Conservation (phyloP, 306 rosid species). For the Cicer cuneatum region DNA sequence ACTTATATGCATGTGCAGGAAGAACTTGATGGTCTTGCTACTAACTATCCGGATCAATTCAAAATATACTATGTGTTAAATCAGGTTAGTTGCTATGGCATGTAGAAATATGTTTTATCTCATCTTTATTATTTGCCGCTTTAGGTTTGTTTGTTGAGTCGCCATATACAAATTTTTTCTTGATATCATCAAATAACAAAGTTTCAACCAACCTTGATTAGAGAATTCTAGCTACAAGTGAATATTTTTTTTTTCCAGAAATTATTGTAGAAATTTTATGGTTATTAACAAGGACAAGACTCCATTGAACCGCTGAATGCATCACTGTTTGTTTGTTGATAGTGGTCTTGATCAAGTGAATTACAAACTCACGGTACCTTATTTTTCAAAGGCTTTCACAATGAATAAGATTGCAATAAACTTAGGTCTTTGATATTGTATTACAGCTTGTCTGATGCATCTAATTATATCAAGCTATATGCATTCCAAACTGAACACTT, state of each 20-base stretch:
- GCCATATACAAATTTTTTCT: neutral
- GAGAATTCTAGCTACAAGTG: neutral
- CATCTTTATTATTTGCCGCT: neutral
- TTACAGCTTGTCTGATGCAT: neutral
- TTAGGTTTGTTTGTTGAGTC: slow-evolving; percentile 15
- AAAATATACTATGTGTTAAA: slow-evolving; percentile 77
- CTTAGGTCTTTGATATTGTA: neutral
- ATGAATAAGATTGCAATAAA: neutral
- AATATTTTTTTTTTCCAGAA: neutral
- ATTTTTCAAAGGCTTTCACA: neutral
- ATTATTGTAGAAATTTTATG: neutral
- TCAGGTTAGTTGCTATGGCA: slow-evolving; percentile 63
- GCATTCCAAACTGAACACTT: slow-evolving; percentile 14
- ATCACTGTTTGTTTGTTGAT: neutral
- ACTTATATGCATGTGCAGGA: slow-evolving; percentile 60
- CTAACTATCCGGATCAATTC: slow-evolving; percentile 74
- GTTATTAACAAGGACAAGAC: slow-evolving; percentile 11
- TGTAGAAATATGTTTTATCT: slow-evolving; percentile 31
- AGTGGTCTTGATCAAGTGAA: slow-evolving; percentile 10
- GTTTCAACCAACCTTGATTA: slow-evolving; percentile 9
- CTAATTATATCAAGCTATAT: neutral
- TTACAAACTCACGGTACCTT: neutral
- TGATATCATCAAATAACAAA: slow-evolving; percentile 20
- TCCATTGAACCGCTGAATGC: slow-evolving; percentile 22
- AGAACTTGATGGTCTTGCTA: slow-evolving; percentile 77